Percentiles rank a stretch among this genome's conserved stretches.
These are phyloP conservation scores for Bryoglossum gracile DNA, from an alignment of 495 filamentous ascomycete species.

Conservation along the genomic window DNA sequence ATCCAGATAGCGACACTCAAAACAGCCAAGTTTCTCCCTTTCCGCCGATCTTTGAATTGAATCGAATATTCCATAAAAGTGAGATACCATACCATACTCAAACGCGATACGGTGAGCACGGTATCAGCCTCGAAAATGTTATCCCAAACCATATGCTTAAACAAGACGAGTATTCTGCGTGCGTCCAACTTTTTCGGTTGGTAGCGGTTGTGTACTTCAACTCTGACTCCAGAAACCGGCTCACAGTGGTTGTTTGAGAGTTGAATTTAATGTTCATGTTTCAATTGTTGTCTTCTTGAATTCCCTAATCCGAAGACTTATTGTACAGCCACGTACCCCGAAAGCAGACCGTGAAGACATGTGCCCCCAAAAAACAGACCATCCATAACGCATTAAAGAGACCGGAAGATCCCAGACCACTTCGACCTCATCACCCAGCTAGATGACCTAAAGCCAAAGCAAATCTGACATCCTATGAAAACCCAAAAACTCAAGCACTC, in stretches of 20 bases:
- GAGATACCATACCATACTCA: too few relatives aligned
- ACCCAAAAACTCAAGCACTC: conserved; percentile 38
- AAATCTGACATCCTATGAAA: conserved; percentile 39
- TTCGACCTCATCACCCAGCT: conserved; percentile 52
- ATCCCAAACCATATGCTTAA: too few relatives aligned
- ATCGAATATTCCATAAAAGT: too few relatives aligned
- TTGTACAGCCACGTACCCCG: conserved; percentile 74
- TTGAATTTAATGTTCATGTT: neutral
- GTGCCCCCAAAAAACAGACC: conserved; percentile 70
- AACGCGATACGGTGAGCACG: too few relatives aligned
- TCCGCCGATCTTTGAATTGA: too few relatives aligned
- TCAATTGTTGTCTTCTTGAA: conserved; percentile 40
- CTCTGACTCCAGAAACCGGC: neutral
- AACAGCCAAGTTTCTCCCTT: too few relatives aligned
- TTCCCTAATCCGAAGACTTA: conserved; percentile 56
- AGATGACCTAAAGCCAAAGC: conserved; percentile 49
- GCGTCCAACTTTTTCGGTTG: too few relatives aligned
- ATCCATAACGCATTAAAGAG: conserved; percentile 87
- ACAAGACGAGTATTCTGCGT: too few relatives aligned
- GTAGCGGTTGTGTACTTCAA: too few relatives aligned
- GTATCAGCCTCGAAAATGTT: too few relatives aligned
- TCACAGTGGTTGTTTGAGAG: neutral
- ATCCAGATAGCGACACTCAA: too few relatives aligned
- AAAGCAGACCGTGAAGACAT: conserved; percentile 65
- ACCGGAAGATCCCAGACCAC: conserved; percentile 58